Evolutionary conservation across 441 rosid genomes (phyloP).

Genomic region (Erodium trifolium): DNA sequence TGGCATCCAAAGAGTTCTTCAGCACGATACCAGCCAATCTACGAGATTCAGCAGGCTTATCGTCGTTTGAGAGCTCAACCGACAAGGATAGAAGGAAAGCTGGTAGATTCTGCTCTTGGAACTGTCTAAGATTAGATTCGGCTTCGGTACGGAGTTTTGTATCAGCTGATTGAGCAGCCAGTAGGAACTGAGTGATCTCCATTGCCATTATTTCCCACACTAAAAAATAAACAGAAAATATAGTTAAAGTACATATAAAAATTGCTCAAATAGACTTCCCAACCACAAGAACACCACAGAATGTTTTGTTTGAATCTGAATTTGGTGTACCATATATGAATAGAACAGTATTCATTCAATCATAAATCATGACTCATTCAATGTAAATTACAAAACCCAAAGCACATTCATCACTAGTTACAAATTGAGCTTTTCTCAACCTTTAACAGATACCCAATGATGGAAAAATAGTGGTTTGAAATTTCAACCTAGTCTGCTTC

Average conservation of each 20-base stretch:
- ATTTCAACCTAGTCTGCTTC: too few species aligned
- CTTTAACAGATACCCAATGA: neutral
- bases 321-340: neutral
- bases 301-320: neutral
- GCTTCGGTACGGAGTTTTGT: constrained; percentile 43
- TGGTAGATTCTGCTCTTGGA: constrained; percentile 50
- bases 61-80: constrained; percentile 40
- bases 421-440: neutral
- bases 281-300: neutral
- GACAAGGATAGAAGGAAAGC: constrained; percentile 37
- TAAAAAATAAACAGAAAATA: neutral
- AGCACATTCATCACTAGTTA: neutral
- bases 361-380: neutral
- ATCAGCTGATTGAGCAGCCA: constrained; percentile 45
- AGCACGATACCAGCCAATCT: constrained; percentile 44
- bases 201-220: constrained; percentile 35
- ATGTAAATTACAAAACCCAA: neutral
- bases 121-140: constrained; percentile 60
- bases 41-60: constrained; percentile 45
- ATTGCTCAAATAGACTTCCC: too few species aligned
- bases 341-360: too few species aligned
- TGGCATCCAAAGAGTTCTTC: constrained; percentile 48
- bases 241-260: neutral
- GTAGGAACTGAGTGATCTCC: constrained; percentile 49
- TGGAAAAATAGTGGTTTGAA: too few species aligned